phyloP scores from a whole-genome alignment of 1,284 basidiomycete species.

The Chondrostereum purpureum region DNA sequence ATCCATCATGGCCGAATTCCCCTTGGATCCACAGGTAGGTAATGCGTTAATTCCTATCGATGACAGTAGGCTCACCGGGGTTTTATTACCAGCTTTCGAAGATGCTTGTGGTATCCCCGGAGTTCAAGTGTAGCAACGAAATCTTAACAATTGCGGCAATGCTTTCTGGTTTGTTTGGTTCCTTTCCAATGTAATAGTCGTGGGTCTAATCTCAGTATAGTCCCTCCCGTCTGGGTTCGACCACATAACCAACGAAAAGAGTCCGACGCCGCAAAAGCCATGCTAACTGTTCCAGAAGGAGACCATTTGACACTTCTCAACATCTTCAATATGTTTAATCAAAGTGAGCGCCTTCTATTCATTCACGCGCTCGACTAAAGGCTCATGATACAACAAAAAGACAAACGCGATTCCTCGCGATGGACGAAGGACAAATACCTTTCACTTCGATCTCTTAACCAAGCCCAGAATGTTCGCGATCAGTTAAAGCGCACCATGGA shows the following conservation, averaged over 20 bases:
- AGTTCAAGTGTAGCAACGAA: constrained; percentile 76
- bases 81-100: no score
- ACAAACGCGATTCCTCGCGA: constrained; percentile 71
- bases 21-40: constrained; percentile 67
- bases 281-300: constrained; percentile 89
- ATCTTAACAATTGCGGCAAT: constrained; percentile 55
- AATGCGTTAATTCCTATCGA: no score
- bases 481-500: constrained; percentile 94
- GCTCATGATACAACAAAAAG: constrained; percentile 51
- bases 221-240: constrained; percentile 90
- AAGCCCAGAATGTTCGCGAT: constrained; percentile 90
- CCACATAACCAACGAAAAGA: constrained; percentile 84
- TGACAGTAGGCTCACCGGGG: no score
- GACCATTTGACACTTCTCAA: constrained; percentile 94
- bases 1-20: constrained; percentile 83
- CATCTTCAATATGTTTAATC: constrained; percentile 89
- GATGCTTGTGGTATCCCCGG: constrained; percentile 72
- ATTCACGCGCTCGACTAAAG: constrained; percentile 2
- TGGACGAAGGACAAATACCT: constrained; percentile 96
- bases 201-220: constrained; percentile 28
- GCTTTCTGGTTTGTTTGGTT: constrained; percentile 11
- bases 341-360: constrained; percentile 44
- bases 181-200: no score
- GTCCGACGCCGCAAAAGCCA: constrained; percentile 86
- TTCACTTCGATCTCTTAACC: constrained; percentile 73